These are phyloP conservation scores for Naganishia cerealis DNA, from an alignment of 1,284 basidiomycete species.

Conservation along the genomic window DNA sequence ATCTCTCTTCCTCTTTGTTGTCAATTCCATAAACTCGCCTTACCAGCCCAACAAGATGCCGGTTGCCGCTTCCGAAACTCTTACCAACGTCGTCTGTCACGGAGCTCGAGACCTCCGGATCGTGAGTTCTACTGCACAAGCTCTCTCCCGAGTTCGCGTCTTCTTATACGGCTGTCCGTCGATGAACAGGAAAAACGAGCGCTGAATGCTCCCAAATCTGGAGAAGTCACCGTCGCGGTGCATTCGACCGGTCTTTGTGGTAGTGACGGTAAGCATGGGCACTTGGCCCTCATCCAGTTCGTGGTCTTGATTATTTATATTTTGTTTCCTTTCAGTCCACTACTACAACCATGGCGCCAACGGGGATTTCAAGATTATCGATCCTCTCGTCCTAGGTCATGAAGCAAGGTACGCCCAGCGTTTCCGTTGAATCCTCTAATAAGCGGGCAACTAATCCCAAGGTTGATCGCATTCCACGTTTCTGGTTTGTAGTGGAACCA, in stretches of 20 bases:
- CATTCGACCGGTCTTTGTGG: conserved; percentile 87
- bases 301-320: neutral
- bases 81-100: conserved; percentile 50
- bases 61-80: conserved; percentile 7
- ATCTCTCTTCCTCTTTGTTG: neutral
- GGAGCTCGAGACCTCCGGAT: conserved; percentile 57
- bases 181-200: conserved; percentile 50
- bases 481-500: conserved; percentile 11
- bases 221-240: conserved; percentile 57
- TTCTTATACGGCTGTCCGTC: neutral
- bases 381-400: conserved; percentile 84
- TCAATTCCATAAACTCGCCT: neutral
- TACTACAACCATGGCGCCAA: conserved; percentile 86
- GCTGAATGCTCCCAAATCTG: conserved; percentile 47
- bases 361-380: conserved; percentile 78
- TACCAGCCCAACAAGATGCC: conserved; percentile 5
- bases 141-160: neutral
- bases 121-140: conserved; percentile 44
- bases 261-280: conserved; percentile 70
- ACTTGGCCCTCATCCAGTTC: neutral
- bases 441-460: neutral
- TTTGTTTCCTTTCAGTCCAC: conserved; percentile 63
- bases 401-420: conserved; percentile 80
- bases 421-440: conserved; percentile 52
- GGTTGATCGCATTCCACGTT: neutral